A percentile compares a stretch with the other conserved stretches of the same genome.
These are phyloP conservation scores for Cladosporium sp. DNA, from an alignment of 2,329 filamentous ascomycete genomes.

Conservation along the genomic window DNA sequence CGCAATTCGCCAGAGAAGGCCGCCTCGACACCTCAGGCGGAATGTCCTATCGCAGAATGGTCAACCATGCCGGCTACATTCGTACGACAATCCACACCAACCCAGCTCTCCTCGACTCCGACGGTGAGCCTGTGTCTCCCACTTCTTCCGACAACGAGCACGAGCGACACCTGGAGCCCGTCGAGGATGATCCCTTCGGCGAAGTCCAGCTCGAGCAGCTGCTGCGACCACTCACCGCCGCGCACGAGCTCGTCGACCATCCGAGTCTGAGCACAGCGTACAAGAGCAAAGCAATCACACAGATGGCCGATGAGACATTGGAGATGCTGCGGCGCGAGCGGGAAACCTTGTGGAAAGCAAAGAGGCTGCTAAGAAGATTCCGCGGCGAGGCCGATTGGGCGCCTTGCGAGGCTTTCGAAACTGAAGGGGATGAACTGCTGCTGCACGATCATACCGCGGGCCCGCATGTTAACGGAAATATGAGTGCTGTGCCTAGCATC, in stretches of 20 bases:
- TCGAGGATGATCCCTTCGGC: conserved; percentile 71
- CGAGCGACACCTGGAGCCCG: conserved; percentile 62
- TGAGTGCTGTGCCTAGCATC: conserved; percentile 28
- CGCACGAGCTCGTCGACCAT: conserved; percentile 72
- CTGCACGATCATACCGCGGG: conserved; percentile 12
- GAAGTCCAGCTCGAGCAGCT: conserved; percentile 50
- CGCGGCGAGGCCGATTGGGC: conserved; percentile 72
- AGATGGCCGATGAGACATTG: conserved; percentile 68
- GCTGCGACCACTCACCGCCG: conserved; percentile 71
- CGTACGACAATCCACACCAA: conserved; percentile 74
- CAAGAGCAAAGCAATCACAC: conserved; percentile 69
- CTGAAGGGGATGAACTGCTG: conserved; percentile 48
- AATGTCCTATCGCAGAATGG: conserved; percentile 51
- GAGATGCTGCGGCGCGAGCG: conserved; percentile 75
- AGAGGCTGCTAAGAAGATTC: conserved; percentile 70
- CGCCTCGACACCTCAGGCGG: conserved; percentile 65
- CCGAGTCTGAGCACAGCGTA: conserved; percentile 74
- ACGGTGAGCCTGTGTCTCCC: conserved; percentile 55
- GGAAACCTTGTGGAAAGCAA: conserved; percentile 69
- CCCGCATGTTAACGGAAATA: conserved; percentile 17
- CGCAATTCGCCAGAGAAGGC: conserved; percentile 69
- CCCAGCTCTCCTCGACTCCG: conserved; percentile 70
- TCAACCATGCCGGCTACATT: conserved; percentile 72
- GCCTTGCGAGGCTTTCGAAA: conserved; percentile 56
- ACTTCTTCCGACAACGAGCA: conserved; percentile 61